These are phyloP conservation scores for Beauveria bassiana DNA, from an alignment of 2,329 filamentous ascomycete genomes.

Conservation along the genomic window DNA sequence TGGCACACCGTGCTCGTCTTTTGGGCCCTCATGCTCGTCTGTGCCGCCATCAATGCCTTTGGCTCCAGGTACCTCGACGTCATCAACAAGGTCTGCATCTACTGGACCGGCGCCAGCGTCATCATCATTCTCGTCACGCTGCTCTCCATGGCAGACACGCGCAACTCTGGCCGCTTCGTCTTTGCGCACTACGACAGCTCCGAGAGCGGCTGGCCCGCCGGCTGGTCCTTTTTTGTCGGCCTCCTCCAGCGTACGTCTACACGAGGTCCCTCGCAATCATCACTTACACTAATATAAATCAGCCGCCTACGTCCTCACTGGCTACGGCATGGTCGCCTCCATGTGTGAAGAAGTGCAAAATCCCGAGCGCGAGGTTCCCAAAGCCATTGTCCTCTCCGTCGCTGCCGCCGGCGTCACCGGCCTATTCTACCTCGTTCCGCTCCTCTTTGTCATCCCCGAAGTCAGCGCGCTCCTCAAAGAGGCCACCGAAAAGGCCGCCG, in stretches of 20 bases:
- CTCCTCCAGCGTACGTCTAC: constrained; percentile 37
- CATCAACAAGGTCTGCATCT: constrained; percentile 64
- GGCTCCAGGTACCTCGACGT: constrained; percentile 50
- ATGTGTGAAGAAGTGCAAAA: constrained; percentile 57
- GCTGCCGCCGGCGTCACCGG: constrained; percentile 58
- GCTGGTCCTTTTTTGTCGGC: constrained; percentile 50
- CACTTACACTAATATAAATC: constrained; percentile 8
- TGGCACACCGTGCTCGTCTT: constrained; percentile 75
- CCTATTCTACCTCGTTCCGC: constrained; percentile 57
- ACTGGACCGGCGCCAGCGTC: constrained; percentile 65
- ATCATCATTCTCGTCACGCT: constrained; percentile 63
- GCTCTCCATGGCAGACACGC: constrained; percentile 56
- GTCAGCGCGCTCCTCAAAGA: constrained; percentile 55
- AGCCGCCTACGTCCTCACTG: constrained; percentile 34
- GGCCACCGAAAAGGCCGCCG: constrained; percentile 39
- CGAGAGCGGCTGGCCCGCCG: constrained; percentile 61
- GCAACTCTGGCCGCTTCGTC: constrained; percentile 57
- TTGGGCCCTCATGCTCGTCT: constrained; percentile 55
- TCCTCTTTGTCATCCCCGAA: constrained; percentile 68
- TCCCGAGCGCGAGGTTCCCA: constrained; percentile 53
- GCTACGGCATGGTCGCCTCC: constrained; percentile 45
- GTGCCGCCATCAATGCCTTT: constrained; percentile 62
- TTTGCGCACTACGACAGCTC: constrained; percentile 62
- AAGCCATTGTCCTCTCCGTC: constrained; percentile 61
- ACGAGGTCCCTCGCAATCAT: neutral